Evolutionary conservation across 2,329 filamentous ascomycete species (phyloP), one percentile per base, ranked within the genome.

Genomic region (Tolypocladium endophyticum): DNA sequence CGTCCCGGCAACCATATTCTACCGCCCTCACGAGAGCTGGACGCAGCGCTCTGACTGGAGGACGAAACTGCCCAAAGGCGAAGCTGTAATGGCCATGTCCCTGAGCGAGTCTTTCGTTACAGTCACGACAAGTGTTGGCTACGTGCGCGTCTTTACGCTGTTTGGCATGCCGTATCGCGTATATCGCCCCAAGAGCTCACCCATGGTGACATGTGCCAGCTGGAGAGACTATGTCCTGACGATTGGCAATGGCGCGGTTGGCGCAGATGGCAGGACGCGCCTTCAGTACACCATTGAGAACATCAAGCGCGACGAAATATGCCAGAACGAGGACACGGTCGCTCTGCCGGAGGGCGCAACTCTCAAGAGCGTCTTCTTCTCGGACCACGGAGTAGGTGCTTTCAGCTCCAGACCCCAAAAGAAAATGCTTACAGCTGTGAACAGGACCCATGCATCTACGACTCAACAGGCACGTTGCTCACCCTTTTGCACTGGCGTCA

Each of bases 201-300:
- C 93, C 1, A 89, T 90, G 57, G 92, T 99, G 25, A 94, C 92
- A 0, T 99, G 94, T 69, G 91, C 92, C 0, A 93, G 91, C 66
- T 97, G 90, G 90, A 83, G 88, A 64, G 92, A 99, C 77, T 97
- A 97, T 72, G 87, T 99, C n/a, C 82, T 97, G 70, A 97, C 92
- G 0, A 85, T 99, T 65, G 93, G 93, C 58, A 99, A 99, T 67
- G 95, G 95, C 0, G 86, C 94, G 0, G 83, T 96, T 39, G 87
- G 87, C 16, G 83, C 86, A 12, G 87, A 94, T 69, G 93, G 94
- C 23, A 83, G 81, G 60, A 86, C 91, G 0, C 87, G 87, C 52
- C 81, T 99, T 33, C 78, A 90, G 11, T 99, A 97, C 76, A 92
- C 90, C 0, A 93, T 99, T 67, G 90, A 97, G 70, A 96, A 99